Percentiles rank a stretch among this genome's conserved stretches.
These are phyloP conservation scores for Rheum nobile DNA, from an alignment of 148 eudicot genomes.

Conservation along the genomic window DNA sequence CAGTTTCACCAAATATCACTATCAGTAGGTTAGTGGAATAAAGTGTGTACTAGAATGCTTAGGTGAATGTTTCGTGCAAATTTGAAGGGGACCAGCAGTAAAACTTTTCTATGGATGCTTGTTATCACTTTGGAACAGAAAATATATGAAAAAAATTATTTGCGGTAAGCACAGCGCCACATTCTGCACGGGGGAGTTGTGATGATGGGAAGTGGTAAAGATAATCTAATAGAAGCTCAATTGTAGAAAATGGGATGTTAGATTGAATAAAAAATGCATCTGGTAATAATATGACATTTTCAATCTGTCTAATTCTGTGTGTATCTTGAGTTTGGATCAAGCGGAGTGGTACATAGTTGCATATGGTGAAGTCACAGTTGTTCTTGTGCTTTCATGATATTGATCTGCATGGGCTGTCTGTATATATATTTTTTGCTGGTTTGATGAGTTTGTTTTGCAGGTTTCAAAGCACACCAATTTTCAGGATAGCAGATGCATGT, in stretches of 20 bases:
- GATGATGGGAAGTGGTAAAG: not conserved
- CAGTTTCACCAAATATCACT: not conserved
- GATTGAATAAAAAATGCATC: not conserved
- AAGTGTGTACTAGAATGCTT: not conserved
- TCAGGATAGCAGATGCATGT: constrained; percentile 75
- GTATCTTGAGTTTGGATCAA: too few relatives aligned
- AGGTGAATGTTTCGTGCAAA: not conserved
- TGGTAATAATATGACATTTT: not conserved
- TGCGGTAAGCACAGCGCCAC: too few relatives aligned
- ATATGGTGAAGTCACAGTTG: not conserved
- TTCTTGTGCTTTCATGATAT: not conserved
- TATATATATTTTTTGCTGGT: not conserved
- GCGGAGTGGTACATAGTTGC: not conserved
- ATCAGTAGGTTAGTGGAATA: not conserved
- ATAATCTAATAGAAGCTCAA: not conserved
- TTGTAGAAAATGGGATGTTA: not conserved
- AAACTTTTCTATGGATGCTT: too few relatives aligned
- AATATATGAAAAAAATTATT: too few relatives aligned
- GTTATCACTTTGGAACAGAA: not conserved
- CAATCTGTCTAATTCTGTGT: not conserved
- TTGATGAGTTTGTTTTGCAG: constrained; percentile 23
- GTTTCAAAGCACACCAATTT: constrained; percentile 51
- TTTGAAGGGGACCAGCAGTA: not conserved
- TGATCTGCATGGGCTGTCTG: not conserved
- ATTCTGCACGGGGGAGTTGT: not conserved